phyloP scores from a whole-genome alignment of 345 rosid species.

The Populus nigra region DNA sequence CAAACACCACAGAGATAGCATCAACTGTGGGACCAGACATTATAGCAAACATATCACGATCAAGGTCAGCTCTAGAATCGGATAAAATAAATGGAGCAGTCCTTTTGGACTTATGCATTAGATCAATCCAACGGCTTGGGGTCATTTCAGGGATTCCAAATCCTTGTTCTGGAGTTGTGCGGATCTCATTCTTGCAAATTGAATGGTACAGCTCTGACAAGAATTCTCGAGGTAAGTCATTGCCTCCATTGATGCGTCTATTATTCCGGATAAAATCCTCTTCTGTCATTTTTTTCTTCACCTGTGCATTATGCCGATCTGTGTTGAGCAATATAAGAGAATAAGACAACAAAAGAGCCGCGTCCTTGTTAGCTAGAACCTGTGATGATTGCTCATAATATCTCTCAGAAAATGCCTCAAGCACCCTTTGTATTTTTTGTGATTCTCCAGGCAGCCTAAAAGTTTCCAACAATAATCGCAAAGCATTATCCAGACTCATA shows the following conservation, averaged over 20 bases:
- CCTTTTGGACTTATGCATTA: constrained; percentile 94
- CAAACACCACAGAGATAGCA: constrained; percentile 96
- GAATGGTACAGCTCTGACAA: constrained; percentile 81
- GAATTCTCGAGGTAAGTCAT: constrained; percentile 86
- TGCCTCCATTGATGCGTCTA: constrained; percentile 90
- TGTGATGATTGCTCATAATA: constrained; percentile 93
- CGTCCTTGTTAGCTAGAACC: constrained; percentile 91
- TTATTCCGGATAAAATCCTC: constrained; percentile 96
- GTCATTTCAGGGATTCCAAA: constrained; percentile 90
- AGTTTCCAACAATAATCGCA: constrained; percentile 88
- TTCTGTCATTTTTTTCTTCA: constrained; percentile 98
- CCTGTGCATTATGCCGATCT: constrained; percentile 95
- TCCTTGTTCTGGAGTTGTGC: constrained; percentile 95
- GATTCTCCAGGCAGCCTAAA: constrained; percentile 98
- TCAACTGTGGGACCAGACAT: constrained; percentile 99
- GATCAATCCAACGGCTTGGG: constrained; percentile 99
- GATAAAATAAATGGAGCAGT: constrained; percentile 76
- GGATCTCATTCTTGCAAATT: constrained; percentile 95
- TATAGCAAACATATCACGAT: constrained; percentile 96
- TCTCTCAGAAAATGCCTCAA: constrained; percentile 97
- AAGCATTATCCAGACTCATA: constrained; percentile 95
- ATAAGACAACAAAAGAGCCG: constrained; percentile 88
- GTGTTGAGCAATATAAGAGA: constrained; percentile 97
- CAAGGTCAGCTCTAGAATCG: constrained; percentile 83
- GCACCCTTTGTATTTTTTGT: constrained; percentile 95